phyloP scores from a whole-genome alignment of 345 rosid genomes.

The Isatis tinctoria region DNA sequence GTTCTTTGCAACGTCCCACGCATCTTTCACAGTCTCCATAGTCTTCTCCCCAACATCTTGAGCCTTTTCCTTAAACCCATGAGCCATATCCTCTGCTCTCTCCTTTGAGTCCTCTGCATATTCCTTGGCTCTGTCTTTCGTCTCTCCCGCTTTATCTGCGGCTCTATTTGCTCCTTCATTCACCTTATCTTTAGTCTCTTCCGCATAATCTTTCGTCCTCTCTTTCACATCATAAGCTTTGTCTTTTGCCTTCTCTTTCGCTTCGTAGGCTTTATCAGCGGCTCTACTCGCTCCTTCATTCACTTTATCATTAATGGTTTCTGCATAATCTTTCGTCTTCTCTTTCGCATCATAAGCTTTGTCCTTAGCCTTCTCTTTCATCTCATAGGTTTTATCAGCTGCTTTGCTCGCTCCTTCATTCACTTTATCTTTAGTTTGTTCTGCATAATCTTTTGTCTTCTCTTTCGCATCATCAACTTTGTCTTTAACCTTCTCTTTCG shows the following conservation, averaged over 20 bases:
- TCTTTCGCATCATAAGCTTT: constrained; percentile 16
- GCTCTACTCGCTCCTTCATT: constrained; percentile 22
- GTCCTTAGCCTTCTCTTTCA: background rate
- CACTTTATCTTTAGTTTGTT: background rate
- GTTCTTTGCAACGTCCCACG: constrained; percentile 27
- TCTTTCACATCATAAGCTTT: constrained; percentile 19
- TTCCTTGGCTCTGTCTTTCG: constrained; percentile 5
- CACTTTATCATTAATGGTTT: background rate
- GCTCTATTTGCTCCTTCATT: constrained; percentile 11
- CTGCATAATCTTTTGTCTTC: background rate
- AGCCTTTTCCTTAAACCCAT: constrained; percentile 31
- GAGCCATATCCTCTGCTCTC: constrained; percentile 24
- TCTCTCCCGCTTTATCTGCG: background rate
- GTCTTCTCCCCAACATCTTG: constrained; percentile 32
- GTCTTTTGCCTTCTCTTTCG: constrained; percentile 16
- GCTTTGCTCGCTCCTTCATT: constrained; percentile 17
- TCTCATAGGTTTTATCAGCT: constrained; percentile 18
- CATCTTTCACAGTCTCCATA: constrained; percentile 34
- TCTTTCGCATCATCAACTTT: constrained; percentile 11
- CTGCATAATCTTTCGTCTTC: background rate
- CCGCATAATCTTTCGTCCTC: constrained; percentile 12
- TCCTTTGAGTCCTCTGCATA: constrained; percentile 21
- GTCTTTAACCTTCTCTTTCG: background rate
- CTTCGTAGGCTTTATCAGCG: constrained; percentile 15
- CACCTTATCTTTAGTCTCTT: constrained; percentile 1